phyloP scores from a whole-genome alignment of 306 rosid genomes.

The Canavalia gladiata region DNA sequence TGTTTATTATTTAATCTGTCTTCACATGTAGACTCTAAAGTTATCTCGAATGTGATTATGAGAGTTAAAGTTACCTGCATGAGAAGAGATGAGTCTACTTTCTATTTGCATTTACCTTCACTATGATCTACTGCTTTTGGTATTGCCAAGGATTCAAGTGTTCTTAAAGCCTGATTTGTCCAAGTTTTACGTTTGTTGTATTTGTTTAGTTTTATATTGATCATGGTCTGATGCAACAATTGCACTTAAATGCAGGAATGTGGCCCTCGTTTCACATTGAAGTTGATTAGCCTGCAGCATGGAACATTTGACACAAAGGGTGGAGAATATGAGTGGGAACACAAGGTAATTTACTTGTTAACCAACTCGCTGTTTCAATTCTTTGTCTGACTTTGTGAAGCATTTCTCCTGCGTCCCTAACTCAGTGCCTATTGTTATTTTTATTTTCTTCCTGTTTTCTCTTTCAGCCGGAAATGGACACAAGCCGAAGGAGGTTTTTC shows the following conservation, averaged over 20 bases:
- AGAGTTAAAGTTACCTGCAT: background rate
- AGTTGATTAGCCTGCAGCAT: constrained; percentile 80
- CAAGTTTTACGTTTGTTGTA: constrained; percentile 6
- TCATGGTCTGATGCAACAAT: constrained; percentile 8
- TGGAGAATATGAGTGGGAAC: constrained; percentile 96
- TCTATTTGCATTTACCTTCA: constrained; percentile 15
- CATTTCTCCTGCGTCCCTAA: constrained; percentile 14
- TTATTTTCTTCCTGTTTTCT: constrained; percentile 16
- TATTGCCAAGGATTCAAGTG: background rate
- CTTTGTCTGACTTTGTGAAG: constrained; percentile 5
- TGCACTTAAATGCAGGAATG: constrained; percentile 69
- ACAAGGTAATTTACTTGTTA: constrained; percentile 70
- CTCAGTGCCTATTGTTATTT: background rate
- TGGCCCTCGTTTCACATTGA: constrained; percentile 92
- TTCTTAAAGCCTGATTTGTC: constrained; percentile 37
- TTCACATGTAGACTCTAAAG: constrained; percentile 12
- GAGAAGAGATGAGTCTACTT: constrained; percentile 25
- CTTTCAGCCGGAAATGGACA: constrained; percentile 95
- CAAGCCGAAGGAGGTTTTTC: constrained; percentile 97
- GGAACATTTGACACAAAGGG: constrained; percentile 89
- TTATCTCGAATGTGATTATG: constrained; percentile 5
- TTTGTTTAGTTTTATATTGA: background rate
- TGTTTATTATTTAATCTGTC: constrained; percentile 5
- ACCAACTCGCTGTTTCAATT: constrained; percentile 21
- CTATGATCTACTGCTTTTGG: background rate